These are phyloP conservation scores for Sporodiniella umbellata DNA, from an alignment of 371 early-diverging fungal genomes.

Conservation along the genomic window DNA sequence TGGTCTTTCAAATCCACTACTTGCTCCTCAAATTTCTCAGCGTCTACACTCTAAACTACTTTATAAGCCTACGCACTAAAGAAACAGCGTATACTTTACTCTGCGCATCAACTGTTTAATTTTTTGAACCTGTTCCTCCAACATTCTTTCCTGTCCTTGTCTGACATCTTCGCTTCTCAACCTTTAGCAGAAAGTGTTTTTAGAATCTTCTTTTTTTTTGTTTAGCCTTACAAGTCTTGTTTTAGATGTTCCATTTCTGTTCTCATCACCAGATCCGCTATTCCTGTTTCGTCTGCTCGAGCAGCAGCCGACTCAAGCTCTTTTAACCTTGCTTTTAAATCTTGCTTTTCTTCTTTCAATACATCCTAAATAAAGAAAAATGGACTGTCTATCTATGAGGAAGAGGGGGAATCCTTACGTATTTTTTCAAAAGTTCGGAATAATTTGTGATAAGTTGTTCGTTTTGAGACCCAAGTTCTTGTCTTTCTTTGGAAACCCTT, in stretches of 20 bases:
- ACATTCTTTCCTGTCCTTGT: constrained; percentile 67
- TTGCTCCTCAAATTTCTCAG: constrained; percentile 61
- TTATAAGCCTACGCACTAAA: too few species aligned
- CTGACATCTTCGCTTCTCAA: constrained; percentile 76
- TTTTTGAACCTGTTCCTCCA: constrained; percentile 52
- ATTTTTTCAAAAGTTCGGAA: constrained; percentile 52
- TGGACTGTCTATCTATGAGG: too few species aligned
- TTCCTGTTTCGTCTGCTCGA: constrained; percentile 75
- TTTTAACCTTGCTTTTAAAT: constrained; percentile 57
- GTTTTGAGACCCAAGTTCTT: constrained; percentile 60
- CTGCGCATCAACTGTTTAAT: constrained; percentile 68
- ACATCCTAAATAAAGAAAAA: too few species aligned
- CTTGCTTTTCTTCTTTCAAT: constrained; percentile 59
- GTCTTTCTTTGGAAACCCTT: constrained; percentile 43
- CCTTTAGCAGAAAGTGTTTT: constrained; percentile 18
- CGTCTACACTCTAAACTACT: constrained; percentile 46
- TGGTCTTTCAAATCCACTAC: constrained; percentile 77
- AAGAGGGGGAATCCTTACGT: constrained; percentile 47
- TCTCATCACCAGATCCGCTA: constrained; percentile 78
- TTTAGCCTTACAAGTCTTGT: constrained; percentile 65
- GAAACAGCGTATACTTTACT: constrained; percentile 20
- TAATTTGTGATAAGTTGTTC: constrained; percentile 55
- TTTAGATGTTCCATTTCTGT: constrained; percentile 87
- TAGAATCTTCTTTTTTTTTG: neutral
- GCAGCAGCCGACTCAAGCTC: constrained; percentile 70